Evolutionary conservation across 192 early-diverging fungal genomes (phyloP).

Genomic region (Dissophora globulifera): DNA sequence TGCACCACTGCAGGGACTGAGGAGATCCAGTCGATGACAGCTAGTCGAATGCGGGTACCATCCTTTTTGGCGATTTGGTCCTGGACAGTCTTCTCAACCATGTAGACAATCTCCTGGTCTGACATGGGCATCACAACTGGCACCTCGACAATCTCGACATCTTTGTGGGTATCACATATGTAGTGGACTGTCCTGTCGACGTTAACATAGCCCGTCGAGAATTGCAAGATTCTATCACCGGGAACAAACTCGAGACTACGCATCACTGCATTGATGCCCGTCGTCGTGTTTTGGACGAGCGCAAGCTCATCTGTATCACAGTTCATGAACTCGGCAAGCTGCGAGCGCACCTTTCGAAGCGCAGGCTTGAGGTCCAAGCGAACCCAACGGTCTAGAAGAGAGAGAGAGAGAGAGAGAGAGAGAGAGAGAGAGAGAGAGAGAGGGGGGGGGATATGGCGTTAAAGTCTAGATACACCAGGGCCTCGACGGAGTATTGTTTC

Average conservation of each 20-base stretch:
- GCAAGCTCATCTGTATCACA: slow-evolving; percentile 64
- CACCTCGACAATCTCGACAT: slow-evolving; percentile 55
- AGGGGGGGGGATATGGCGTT: not conserved
- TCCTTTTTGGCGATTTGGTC: slow-evolving; percentile 34
- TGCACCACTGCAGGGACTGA: slow-evolving; percentile 62
- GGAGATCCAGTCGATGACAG: slow-evolving; percentile 66
- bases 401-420: no score
- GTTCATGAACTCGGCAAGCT: slow-evolving; percentile 60
- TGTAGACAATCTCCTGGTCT: slow-evolving; percentile 54
- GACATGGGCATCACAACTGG: slow-evolving; percentile 63
- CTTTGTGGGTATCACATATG: slow-evolving; percentile 54
- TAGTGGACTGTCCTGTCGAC: slow-evolving; percentile 60
- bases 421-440: not conserved
- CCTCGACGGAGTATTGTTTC: not conserved
- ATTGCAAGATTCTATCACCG: slow-evolving; percentile 62
- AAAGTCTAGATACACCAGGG: not conserved
- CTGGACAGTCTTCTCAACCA: slow-evolving; percentile 57
- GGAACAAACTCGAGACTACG: slow-evolving; percentile 56
- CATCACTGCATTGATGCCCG: slow-evolving; percentile 65
- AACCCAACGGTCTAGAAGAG: slow-evolving; percentile 62
- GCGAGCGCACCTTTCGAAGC: slow-evolving; percentile 48
- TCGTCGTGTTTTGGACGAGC: slow-evolving; percentile 66
- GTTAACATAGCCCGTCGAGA: slow-evolving; percentile 66
- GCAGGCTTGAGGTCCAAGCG: slow-evolving; percentile 54
- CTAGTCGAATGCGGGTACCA: slow-evolving; percentile 54